A percentile compares a stretch with the other conserved stretches of the same genome.
phyloP scores from a whole-genome alignment of 225 moss, liverwort and hornwort genomes.

The Physcomitrium patens region DNA sequence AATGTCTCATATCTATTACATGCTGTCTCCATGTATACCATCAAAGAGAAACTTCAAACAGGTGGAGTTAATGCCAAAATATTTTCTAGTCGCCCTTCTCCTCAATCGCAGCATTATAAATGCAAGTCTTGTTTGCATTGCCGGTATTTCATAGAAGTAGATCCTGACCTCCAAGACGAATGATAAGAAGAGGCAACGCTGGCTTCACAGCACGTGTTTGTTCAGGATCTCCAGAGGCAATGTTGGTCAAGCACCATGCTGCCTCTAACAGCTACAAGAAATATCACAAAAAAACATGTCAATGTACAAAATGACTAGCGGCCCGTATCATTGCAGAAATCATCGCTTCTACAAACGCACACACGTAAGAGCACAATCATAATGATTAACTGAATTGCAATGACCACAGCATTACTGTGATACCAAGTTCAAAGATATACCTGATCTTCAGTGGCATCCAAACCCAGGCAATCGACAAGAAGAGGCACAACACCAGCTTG shows the following conservation, averaged over 20 bases:
- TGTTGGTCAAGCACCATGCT: conserved; percentile 76
- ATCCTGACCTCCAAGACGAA: conserved; percentile 63
- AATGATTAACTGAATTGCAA: neutral
- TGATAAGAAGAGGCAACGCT: conserved; percentile 57
- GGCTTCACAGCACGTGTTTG: conserved; percentile 59
- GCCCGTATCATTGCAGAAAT: too few species aligned
- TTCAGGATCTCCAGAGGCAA: conserved; percentile 70
- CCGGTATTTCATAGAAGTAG: conserved; percentile 1
- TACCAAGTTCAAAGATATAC: conserved; percentile 36
- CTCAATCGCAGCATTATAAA: neutral
- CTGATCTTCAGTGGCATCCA: conserved; percentile 93
- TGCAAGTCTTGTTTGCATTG: neutral
- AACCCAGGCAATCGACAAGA: conserved; percentile 79
- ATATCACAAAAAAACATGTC: neutral
- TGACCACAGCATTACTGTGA: neutral
- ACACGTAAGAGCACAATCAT: too few species aligned
- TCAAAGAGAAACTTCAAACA: too few species aligned
- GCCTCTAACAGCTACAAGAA: conserved; percentile 61
- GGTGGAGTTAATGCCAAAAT: too few species aligned
- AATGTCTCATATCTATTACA: too few species aligned
- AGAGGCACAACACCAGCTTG: conserved; percentile 89
- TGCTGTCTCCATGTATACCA: too few species aligned
- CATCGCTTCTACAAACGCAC: too few species aligned
- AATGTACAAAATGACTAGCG: too few species aligned
- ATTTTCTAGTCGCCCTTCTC: too few species aligned